Evolutionary conservation across 2,329 filamentous ascomycete genomes (phyloP).

Genomic region (Botrytis fabae): DNA sequence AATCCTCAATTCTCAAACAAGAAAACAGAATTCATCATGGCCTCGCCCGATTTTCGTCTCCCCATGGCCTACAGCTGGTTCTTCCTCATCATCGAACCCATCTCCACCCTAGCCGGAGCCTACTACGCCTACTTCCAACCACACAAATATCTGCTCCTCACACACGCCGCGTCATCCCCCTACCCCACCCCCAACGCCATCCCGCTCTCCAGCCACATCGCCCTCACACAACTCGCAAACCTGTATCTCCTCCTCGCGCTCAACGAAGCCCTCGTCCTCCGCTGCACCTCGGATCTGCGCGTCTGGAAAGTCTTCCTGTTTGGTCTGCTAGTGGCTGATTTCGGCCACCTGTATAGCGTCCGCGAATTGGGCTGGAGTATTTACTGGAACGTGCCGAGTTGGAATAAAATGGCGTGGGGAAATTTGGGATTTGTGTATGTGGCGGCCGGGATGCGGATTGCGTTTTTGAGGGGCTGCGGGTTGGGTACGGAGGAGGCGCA

Average conservation of each 20-base stretch:
- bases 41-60: constrained; percentile 47
- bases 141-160: constrained; percentile 62
- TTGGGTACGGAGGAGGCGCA: constrained; percentile 39
- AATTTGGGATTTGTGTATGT: constrained; percentile 71
- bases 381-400: constrained; percentile 57
- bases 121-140: constrained; percentile 54
- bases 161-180: constrained; percentile 47
- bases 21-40: not conserved
- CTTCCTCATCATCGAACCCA: constrained; percentile 71
- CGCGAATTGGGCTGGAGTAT: constrained; percentile 56
- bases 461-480: constrained; percentile 60
- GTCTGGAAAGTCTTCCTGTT: constrained; percentile 71
- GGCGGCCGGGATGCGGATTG: constrained; percentile 59
- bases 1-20: not conserved
- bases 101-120: constrained; percentile 54
- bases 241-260: constrained; percentile 75
- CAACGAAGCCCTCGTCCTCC: constrained; percentile 74
- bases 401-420: constrained; percentile 69
- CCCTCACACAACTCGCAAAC: constrained; percentile 74
- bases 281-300: constrained; percentile 63
- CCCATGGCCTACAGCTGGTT: constrained; percentile 67
- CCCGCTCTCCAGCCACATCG: constrained; percentile 63
- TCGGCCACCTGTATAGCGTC: constrained; percentile 73
- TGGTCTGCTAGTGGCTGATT: constrained; percentile 70
- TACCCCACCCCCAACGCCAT: constrained; percentile 36